Evolutionary conservation across 2,329 filamentous ascomycete species (phyloP), one percentile per base, ranked within the genome.

Genomic region (Paraphoma chrysanthemicola): DNA sequence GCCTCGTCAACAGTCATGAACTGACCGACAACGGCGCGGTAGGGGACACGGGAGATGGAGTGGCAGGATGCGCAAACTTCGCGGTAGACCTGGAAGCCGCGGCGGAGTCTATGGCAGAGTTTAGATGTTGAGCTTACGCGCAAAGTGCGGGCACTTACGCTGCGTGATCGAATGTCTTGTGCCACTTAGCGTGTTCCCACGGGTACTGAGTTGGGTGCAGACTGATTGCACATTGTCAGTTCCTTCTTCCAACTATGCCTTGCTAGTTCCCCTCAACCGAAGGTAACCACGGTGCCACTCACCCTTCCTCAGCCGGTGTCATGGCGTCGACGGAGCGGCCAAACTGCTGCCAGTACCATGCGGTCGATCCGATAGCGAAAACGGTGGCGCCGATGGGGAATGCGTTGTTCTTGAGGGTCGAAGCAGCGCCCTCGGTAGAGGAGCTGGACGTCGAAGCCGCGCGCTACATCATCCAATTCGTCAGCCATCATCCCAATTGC

Each of bases 61-160:
- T 99, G 95, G 88, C 95, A 99, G 72, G 92, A 92, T 61, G 93
- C 88, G 86, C 95, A 99, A 75, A 99, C 95, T 83, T 99, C 95
- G 71, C 90, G 92, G 86, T 99, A 99, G 77, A 99, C 95, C 83
- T 97, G 93, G 88, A 98, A 99, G 82, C 95, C 95, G 84, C 95
- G 93, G 80, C 95, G 95, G 68, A 99, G 93, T 73, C 93, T 97
- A 44, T 50, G 33, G 38, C 18, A 2, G 12, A 42, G 17, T 17
- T 59, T 52, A 63, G 57, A 41, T 33, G 10, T 16, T 23, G n/a
- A 31, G 45, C 38, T 16, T 36, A n/a, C n/a, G 62, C 48, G 56
- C 48, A 41, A 12, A 30, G 23, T 46, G 52, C 57, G 62, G 48
- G 42, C 31, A 83, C 92, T 90, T 89, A 97, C 91, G 93, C 90